Conservation (phyloP, 2,329 filamentous ascomycete genomes). For the Fusarium tjaetaba region DNA sequence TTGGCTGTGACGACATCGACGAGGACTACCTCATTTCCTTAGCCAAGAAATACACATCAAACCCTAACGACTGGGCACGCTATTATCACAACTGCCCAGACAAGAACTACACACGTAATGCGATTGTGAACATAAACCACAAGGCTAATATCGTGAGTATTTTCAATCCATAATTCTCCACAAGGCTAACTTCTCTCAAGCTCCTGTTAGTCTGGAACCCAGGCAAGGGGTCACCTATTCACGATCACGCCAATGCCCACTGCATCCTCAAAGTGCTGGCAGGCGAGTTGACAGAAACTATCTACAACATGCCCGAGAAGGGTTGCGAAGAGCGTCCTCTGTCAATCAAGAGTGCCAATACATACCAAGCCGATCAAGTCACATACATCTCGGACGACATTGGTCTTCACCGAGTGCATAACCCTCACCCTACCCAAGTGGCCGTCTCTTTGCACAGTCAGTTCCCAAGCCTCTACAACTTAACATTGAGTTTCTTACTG, state of each 20-base stretch:
- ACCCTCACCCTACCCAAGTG: constrained; percentile 13
- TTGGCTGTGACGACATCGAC: constrained; percentile 8
- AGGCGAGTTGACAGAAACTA: constrained; percentile 5
- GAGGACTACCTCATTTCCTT: constrained; percentile 8
- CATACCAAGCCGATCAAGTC: constrained; percentile 2
- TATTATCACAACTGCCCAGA: constrained; percentile 15
- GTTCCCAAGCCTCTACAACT: rapidly evolving
- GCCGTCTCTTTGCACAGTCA: constrained; percentile 8
- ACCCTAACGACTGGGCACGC: constrained; percentile 9
- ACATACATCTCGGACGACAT: constrained; percentile 15
- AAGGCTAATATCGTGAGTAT: constrained; percentile 12
- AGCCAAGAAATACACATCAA: neutral
- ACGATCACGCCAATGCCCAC: constrained; percentile 16
- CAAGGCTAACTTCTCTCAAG: neutral
- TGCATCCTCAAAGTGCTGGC: constrained; percentile 14
- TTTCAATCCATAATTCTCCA: no score
- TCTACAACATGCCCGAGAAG: neutral
- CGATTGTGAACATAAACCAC: constrained; percentile 3
- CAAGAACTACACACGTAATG: constrained; percentile 9
- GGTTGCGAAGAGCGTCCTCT: neutral
- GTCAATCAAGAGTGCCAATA: neutral
- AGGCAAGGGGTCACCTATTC: constrained; percentile 11
- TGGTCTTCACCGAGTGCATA: constrained; percentile 10
- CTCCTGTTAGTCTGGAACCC: constrained; percentile 13
- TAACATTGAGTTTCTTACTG: rapidly evolving